A percentile compares a stretch with the other conserved stretches of the same genome.
Conservation (phyloP, 75 land plant species). For the Selaginella moellendorffii region DNA sequence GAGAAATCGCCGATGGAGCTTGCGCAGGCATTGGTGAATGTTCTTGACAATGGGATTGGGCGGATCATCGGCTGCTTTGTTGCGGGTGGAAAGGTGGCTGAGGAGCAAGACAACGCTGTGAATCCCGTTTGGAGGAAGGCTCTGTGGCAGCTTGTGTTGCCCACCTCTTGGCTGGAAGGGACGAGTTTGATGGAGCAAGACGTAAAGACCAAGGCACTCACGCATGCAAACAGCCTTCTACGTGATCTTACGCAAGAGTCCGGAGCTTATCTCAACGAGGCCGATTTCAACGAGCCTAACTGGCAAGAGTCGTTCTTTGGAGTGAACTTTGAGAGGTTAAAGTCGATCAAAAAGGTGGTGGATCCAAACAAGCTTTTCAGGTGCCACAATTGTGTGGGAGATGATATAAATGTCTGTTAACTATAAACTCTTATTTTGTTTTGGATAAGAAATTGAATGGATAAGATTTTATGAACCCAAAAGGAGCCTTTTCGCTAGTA, state of each 20-base stretch:
- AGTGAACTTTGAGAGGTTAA: conserved; percentile 10
- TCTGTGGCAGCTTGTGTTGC: conserved; percentile 16
- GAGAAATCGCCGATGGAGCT: neutral
- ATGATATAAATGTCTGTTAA: neutral
- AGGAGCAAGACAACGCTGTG: conserved; percentile 14
- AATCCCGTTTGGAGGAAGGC: conserved; percentile 27
- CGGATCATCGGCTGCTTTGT: neutral
- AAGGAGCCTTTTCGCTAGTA: neutral
- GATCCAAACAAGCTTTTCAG: conserved; percentile 19
- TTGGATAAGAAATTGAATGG: neutral
- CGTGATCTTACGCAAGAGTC: conserved; percentile 9
- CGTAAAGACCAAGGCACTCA: neutral
- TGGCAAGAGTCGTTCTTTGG: conserved; percentile 22
- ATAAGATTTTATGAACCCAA: neutral
- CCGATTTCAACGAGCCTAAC: conserved; percentile 14
- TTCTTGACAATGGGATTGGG: neutral
- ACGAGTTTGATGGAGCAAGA: neutral
- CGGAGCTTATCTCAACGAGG: conserved; percentile 32
- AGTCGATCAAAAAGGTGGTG: conserved; percentile 11
- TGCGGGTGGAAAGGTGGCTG: conserved; percentile 1
- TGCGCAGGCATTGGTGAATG: neutral
- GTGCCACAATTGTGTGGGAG: conserved; percentile 22
- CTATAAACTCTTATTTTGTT: too few relatives aligned
- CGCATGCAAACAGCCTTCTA: neutral
- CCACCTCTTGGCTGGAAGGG: neutral